phyloP scores from a whole-genome alignment of 805 yeast genomes.

The Babjeviella inositovora region DNA sequence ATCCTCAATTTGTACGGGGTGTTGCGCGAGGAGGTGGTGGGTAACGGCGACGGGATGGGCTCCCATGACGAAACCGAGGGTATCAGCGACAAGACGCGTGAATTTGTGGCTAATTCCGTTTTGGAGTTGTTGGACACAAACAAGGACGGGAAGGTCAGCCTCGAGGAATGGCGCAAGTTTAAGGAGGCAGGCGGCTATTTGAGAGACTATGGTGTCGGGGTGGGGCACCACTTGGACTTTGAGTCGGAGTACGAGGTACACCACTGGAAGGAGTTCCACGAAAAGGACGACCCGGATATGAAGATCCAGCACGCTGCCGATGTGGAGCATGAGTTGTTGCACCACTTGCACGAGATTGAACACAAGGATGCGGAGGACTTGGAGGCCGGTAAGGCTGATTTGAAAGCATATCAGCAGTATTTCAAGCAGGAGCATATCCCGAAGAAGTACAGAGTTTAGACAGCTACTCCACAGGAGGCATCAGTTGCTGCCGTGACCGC shows the following conservation, averaged over 20 bases:
- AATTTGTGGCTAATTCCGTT: conserved; percentile 37
- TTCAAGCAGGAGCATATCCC: no score
- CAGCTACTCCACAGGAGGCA: no score
- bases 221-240: conserved; percentile 88
- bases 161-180: conserved; percentile 58
- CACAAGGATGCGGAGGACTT: no score
- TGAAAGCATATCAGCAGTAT: no score
- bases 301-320: conserved; percentile 74
- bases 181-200: conserved; percentile 48
- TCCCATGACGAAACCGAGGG: conserved; percentile 49
- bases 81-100: conserved; percentile 36
- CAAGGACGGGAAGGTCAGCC: conserved; percentile 44
- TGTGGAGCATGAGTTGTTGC: conserved; percentile 72
- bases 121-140: conserved; percentile 48
- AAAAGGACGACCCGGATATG: conserved; percentile 71
- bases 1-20: conserved; percentile 75
- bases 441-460: no score
- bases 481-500: no score
- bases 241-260: conserved; percentile 89
- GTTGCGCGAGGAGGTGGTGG: conserved; percentile 53
- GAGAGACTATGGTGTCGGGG: conserved; percentile 89
- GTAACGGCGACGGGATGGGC: conserved; percentile 87
- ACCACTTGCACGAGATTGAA: conserved; percentile 76
- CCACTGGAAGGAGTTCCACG: conserved; percentile 79
- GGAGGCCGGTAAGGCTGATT: no score